Base-by-base conservation (phyloP, 208 protist species). In the Leishmania tropica region DNA sequence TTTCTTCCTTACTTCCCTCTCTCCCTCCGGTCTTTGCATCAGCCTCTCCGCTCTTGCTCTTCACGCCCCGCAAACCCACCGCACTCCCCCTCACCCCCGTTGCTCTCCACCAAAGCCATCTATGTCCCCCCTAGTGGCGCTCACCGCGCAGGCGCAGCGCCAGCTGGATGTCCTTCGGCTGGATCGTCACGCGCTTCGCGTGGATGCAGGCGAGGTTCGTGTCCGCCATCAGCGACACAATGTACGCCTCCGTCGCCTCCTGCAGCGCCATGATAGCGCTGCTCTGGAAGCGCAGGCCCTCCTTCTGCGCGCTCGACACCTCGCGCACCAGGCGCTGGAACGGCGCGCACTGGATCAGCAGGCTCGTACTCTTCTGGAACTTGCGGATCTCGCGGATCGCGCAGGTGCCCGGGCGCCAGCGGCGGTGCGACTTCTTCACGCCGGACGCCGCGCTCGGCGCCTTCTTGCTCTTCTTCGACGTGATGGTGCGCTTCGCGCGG, bases 331-430 rank as follows among this genome's bases (percentile, higher is more conserved):
- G 89, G 83, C 96, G 88, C 88, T 96, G 93, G 92, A 98, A 98
- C 58, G 94, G 91, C 10, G 92, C 83, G 85, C 95, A 95, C 78
- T 95, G 86, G 73, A 98, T 96, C 74, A 98, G 91, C 76, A 98
- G 93, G 80, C 96, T 92, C 35, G 94, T 97, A 75, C 83, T 88
- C 85, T 93, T 93, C 88, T 96, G 92, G 90, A 92, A 96, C 65
- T 79, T 83, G 75, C 97, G 89, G 91, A 99, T 99, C 93, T 99
- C 99, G 87, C 98, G 93, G 72, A 99, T 95, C 48, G 99, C 99
- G 47, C 99, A 98, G n/a, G 98, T 99, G 84, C 99, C 99, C 79
- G 99, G 99, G 83, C 98, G 90, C 96, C 97, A 99, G 85, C 85
- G 88, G 79, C 98, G 87, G 81, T 99, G 98, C 58, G 98, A 96